A percentile compares a stretch with the other conserved stretches of the same genome.
These are phyloP conservation scores for Bipolaris gigantea DNA, from an alignment of 2,329 filamentous ascomycete genomes.

Conservation along the genomic window DNA sequence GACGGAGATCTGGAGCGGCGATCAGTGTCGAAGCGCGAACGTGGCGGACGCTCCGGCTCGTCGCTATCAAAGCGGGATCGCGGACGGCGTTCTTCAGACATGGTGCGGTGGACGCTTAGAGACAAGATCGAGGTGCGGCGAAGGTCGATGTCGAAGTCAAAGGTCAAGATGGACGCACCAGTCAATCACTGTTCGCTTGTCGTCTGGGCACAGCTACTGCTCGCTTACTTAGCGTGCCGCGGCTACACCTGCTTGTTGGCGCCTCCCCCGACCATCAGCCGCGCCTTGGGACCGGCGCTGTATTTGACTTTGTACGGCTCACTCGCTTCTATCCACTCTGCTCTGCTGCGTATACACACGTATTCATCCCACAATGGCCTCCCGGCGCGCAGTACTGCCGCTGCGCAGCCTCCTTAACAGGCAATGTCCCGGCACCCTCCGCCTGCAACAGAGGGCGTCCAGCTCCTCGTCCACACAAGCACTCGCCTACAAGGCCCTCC, in stretches of 20 bases:
- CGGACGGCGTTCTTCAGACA: constrained; percentile 83
- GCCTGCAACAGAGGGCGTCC: constrained; percentile 43
- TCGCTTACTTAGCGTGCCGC: constrained; percentile 14
- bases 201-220: constrained; percentile 3
- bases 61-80: constrained; percentile 94
- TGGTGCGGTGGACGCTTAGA: constrained; percentile 39
- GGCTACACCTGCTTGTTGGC: constrained; percentile 7
- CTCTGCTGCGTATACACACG: too few relatives aligned
- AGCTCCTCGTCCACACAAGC: constrained; percentile 79
- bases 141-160: constrained; percentile 1
- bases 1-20: constrained; percentile 72
- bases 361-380: constrained; percentile 45
- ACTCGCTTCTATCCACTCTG: background rate
- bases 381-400: constrained; percentile 47
- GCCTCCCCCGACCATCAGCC: constrained; percentile 12
- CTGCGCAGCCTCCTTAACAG: constrained; percentile 38
- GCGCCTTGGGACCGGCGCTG: background rate
- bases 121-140: background rate
- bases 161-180: background rate
- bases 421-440: constrained; percentile 31
- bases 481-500: constrained; percentile 94
- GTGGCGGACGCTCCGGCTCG: constrained; percentile 64
- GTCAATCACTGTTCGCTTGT: constrained; percentile 1
- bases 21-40: constrained; percentile 73
- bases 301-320: constrained; percentile 15